A percentile compares a stretch with the other conserved stretches of the same genome.
phyloP scores from a whole-genome alignment of 768 basidiomycete genomes.

The Scleroderma bovista region DNA sequence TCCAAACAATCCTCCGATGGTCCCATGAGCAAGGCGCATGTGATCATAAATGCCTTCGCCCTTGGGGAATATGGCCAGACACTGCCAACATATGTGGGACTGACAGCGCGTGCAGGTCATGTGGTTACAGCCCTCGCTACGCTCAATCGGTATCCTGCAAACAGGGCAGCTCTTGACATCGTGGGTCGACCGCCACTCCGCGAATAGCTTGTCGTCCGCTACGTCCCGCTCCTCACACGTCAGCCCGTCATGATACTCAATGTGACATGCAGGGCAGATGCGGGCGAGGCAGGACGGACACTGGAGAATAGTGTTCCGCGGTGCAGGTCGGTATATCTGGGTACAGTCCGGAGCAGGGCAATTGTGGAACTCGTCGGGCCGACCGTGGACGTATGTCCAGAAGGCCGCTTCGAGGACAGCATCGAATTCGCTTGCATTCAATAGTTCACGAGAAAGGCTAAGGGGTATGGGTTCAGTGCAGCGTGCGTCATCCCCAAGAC shows the following conservation, averaged over 20 bases:
- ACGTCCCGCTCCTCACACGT: slow-evolving; percentile 54
- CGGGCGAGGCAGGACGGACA: slow-evolving; percentile 67
- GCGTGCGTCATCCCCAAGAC: slow-evolving; percentile 58
- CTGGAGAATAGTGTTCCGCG: slow-evolving; percentile 47
- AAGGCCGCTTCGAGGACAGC: slow-evolving; percentile 55
- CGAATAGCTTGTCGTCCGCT: slow-evolving; percentile 51
- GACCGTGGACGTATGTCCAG: slow-evolving; percentile 52
- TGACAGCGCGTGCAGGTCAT: slow-evolving; percentile 72
- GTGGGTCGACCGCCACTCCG: slow-evolving; percentile 55
- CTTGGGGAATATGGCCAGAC: slow-evolving; percentile 61
- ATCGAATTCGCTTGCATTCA: slow-evolving; percentile 49
- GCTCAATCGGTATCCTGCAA: slow-evolving; percentile 68
- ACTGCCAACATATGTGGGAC: slow-evolving; percentile 80
- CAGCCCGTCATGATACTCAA: slow-evolving; percentile 59
- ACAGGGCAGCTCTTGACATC: slow-evolving; percentile 73
- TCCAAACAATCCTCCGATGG: slow-evolving; percentile 42
- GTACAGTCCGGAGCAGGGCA: slow-evolving; percentile 79
- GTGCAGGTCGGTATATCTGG: slow-evolving; percentile 61
- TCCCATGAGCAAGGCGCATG: slow-evolving; percentile 65
- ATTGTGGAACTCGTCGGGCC: slow-evolving; percentile 58
- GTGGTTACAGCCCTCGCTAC: slow-evolving; percentile 75
- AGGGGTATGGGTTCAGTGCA: slow-evolving; percentile 58
- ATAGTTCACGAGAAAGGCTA: slow-evolving; percentile 40
- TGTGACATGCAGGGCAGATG: slow-evolving; percentile 62
- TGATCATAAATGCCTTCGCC: slow-evolving; percentile 74